Percentiles rank a stretch among this genome's conserved stretches.
These are phyloP conservation scores for Ogataea siamensis DNA, from an alignment of 805 yeast genomes.

Conservation along the genomic window DNA sequence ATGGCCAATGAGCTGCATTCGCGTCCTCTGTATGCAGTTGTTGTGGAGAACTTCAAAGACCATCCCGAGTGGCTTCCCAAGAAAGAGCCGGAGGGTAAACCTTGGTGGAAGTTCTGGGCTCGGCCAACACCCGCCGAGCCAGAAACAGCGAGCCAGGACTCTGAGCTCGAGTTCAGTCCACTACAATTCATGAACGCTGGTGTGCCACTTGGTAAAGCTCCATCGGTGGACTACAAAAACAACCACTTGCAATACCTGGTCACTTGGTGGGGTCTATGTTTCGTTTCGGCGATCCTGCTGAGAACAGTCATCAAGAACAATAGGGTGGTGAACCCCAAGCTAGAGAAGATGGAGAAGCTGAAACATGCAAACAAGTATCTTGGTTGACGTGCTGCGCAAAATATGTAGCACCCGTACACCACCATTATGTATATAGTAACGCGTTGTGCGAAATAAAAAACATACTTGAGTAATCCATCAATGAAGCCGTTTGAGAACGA, in stretches of 20 bases:
- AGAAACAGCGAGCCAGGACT: background rate
- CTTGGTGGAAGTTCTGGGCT: slow-evolving; percentile 34
- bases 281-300: slow-evolving; percentile 70
- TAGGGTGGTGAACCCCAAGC: slow-evolving; percentile 36
- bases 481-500: slow-evolving; percentile 8
- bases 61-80: slow-evolving; percentile 47
- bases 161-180: slow-evolving; percentile 42
- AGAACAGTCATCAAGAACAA: slow-evolving; percentile 48
- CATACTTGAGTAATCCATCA: background rate
- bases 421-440: background rate
- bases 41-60: slow-evolving; percentile 62
- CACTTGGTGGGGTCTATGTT: slow-evolving; percentile 91
- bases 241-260: slow-evolving; percentile 89
- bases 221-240: slow-evolving; percentile 80
- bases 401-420: slow-evolving; percentile 9
- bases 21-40: slow-evolving; percentile 75
- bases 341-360: slow-evolving; percentile 51
- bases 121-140: background rate
- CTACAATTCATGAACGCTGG: slow-evolving; percentile 74
- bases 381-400: slow-evolving; percentile 30
- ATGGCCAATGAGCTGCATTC: slow-evolving; percentile 71
- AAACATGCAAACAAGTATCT: slow-evolving; percentile 45
- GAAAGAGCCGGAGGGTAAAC: background rate
- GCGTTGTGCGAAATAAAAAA: slow-evolving; percentile 2
- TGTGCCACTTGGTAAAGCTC: slow-evolving; percentile 82